These are phyloP conservation scores for Oxyria digyna DNA, from an alignment of 148 eudicot genomes.

Conservation along the genomic window DNA sequence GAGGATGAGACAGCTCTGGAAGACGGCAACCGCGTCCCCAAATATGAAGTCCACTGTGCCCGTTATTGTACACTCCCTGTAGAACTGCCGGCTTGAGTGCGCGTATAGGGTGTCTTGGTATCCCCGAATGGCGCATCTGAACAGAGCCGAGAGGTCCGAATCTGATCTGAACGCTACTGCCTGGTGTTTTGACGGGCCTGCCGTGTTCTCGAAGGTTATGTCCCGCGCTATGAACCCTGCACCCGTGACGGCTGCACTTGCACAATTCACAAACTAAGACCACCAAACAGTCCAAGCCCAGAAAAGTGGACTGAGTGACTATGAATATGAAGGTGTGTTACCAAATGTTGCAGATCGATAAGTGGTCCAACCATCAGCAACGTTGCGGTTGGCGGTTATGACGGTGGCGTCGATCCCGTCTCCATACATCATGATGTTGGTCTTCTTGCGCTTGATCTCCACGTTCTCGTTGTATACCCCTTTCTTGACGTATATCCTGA, in stretches of 20 bases:
- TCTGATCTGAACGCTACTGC: constrained; percentile 80
- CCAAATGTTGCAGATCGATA: constrained; percentile 80
- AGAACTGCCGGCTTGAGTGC: constrained; percentile 68
- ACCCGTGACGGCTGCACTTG: constrained; percentile 48
- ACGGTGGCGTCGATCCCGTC: constrained; percentile 76
- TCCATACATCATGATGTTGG: constrained; percentile 64
- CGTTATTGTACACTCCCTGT: constrained; percentile 51
- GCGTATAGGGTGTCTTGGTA: constrained; percentile 84
- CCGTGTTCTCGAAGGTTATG: constrained; percentile 76
- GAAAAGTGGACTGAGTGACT: no score
- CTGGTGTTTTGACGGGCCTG: constrained; percentile 78
- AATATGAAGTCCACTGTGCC: constrained; percentile 79
- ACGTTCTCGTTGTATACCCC: constrained; percentile 71
- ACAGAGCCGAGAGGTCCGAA: constrained; percentile 63
- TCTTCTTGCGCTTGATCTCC: constrained; percentile 53
- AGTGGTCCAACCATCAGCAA: constrained; percentile 64
- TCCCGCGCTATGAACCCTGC: constrained; percentile 71
- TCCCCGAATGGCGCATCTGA: constrained; percentile 55
- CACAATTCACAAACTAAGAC: neutral
- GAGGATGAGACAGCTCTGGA: constrained; percentile 49
- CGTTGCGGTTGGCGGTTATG: constrained; percentile 47
- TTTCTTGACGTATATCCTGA: constrained; percentile 55
- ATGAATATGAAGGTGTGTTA: constrained; percentile 13
- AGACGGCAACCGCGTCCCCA: constrained; percentile 49
- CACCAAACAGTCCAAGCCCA: neutral